These are phyloP conservation scores for Lithohypha guttulata DNA, from an alignment of 2,329 filamentous ascomycete species.

Conservation along the genomic window DNA sequence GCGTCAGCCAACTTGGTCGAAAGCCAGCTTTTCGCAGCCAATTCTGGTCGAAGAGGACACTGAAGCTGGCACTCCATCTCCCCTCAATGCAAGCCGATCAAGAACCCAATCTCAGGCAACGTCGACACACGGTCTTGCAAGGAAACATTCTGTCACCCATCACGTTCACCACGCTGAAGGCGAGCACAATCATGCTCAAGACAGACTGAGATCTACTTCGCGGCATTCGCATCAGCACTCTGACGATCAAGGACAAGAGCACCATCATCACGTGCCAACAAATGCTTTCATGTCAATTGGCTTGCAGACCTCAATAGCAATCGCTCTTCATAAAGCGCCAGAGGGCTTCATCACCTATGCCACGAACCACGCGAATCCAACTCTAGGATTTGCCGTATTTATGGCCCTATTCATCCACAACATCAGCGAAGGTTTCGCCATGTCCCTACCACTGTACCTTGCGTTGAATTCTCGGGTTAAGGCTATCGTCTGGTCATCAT, in stretches of 20 bases:
- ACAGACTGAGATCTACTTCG: constrained; percentile 9
- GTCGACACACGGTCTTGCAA: constrained; percentile 1
- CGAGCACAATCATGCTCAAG: constrained; percentile 12
- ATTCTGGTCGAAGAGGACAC: constrained; percentile 1
- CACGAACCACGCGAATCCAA: constrained; percentile 89
- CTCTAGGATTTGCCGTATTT: constrained; percentile 82
- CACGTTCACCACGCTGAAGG: constrained; percentile 20
- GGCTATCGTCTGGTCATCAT: constrained; percentile 72
- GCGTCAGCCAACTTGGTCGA: constrained; percentile 3
- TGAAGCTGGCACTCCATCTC: background rate
- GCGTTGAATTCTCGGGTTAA: constrained; percentile 68
- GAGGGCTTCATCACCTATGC: constrained; percentile 84
- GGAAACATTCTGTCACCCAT: constrained; percentile 19
- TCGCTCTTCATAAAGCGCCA: constrained; percentile 90
- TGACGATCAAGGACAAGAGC: constrained; percentile 33
- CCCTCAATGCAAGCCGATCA: background rate
- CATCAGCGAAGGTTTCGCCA: constrained; percentile 91
- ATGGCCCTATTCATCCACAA: constrained; percentile 96
- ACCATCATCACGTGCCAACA: constrained; percentile 90
- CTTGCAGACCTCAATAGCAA: constrained; percentile 90
- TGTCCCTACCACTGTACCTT: constrained; percentile 86
- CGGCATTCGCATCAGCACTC: constrained; percentile 14
- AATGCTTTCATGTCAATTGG: constrained; percentile 92
- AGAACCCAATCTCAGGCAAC: background rate
- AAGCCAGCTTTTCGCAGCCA: background rate